Evolutionary conservation across 257 asterid species (phyloP), one percentile per base, ranked within the genome.

Genomic region (Paulownia fortunei): DNA sequence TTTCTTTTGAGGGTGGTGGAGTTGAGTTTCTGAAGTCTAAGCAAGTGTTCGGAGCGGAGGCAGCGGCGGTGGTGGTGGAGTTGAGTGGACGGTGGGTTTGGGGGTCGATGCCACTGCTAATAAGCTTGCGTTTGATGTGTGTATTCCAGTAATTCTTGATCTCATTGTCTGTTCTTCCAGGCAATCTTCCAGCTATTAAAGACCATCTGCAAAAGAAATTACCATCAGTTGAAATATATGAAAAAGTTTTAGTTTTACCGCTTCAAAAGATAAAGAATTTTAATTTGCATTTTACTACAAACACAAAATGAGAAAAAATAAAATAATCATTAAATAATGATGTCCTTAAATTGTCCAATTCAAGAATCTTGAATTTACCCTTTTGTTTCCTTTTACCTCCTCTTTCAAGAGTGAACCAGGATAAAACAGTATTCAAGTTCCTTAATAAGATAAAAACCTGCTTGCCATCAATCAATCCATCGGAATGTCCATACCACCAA

Each of bases 101-200:
- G 1, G 98, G 98, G 85, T 94, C 98, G 65, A 94, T 86, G 60
- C 97, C 98, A 0, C 91, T 89, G 83, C 88, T 81, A 5, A 92
- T 73, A n/a, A 94, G 97, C 82, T 94, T 92, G 69, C 97, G 90
- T 67, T 92, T 94, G n/a, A 94, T 88, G 80, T 94, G 98, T 0
- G 97, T 94, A 80, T 94, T 92, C 98, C 98, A 94, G 13, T 94
- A 92, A 42, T 94, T 94, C 79, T 94, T 94, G 75, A 94, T 92
- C 76, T 94, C 97, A 1, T 94, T 94, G 15, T 94, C 98, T 0
- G 98, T 94, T 77, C 98, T 86, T 73, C 98, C 98, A 0, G 97
- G 92, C 64, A 94, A 84, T 73, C 97, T 90, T 73, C 90, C 97
- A 2, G 98, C 98, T 6, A 94, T 94, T 36, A 90, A 84, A 52